Conservation (phyloP, 257 asterid genomes). For the Mitragyna speciosa region DNA sequence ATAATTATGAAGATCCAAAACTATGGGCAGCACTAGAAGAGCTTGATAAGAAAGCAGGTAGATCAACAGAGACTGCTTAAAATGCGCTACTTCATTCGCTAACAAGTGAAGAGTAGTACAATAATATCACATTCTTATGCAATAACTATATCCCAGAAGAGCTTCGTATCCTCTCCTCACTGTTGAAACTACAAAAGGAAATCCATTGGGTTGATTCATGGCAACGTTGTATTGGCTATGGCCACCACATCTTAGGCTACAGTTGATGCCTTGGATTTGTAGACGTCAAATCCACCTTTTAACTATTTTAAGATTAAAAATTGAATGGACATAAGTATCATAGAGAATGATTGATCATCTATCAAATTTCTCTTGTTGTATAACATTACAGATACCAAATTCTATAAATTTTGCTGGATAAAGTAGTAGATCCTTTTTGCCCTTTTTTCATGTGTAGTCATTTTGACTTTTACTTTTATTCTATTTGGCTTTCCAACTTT, state of each 20-base stretch:
- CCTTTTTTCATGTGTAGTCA: too few species aligned
- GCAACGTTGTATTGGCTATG: neutral
- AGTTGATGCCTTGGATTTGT: neutral
- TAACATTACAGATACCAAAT: neutral
- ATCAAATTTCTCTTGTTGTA: neutral
- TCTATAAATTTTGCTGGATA: neutral
- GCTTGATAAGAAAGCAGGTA: conserved; percentile 51
- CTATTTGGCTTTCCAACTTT: too few species aligned
- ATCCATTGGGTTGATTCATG: neutral
- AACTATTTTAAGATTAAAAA: neutral
- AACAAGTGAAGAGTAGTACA: neutral
- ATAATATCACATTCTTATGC: neutral
- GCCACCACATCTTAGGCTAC: neutral
- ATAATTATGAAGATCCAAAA: conserved; percentile 81
- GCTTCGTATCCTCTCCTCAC: neutral
- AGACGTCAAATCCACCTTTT: neutral
- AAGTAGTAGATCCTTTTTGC: neutral
- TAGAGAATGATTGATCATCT: neutral
- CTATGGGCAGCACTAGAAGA: conserved; percentile 76
- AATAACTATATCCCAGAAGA: neutral
- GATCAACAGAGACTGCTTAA: conserved; percentile 18
- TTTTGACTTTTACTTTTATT: too few species aligned
- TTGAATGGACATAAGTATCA: neutral
- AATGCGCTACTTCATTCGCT: neutral
- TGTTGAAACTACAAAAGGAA: neutral